phyloP scores from a whole-genome alignment of 176 grass and related monocot genomes.

The Panicum miliaceum region DNA sequence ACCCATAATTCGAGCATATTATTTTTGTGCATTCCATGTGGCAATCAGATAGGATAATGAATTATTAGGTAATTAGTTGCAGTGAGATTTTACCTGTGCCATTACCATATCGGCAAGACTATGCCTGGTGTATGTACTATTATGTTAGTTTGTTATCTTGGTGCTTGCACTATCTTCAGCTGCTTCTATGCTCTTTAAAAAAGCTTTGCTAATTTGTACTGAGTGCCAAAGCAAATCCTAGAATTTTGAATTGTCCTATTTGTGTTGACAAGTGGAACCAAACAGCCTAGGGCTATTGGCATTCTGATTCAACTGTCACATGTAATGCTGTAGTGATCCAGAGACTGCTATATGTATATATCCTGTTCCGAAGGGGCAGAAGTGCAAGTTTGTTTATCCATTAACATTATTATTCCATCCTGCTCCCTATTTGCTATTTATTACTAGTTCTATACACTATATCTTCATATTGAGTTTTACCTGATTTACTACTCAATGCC shows the following conservation, averaged over 20 bases:
- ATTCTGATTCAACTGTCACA: background rate
- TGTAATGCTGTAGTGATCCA: background rate
- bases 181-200: conserved; percentile 22
- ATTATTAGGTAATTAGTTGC: conserved; percentile 2
- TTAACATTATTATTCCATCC: conserved; percentile 16
- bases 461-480: conserved; percentile 31
- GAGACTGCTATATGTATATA: conserved; percentile 2
- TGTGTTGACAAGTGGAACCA: background rate
- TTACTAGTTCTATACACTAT: conserved; percentile 23
- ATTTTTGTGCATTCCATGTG: conserved; percentile 1
- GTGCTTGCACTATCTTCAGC: conserved; percentile 13
- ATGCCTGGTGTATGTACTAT: background rate
- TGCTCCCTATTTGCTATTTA: conserved; percentile 25
- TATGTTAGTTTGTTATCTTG: conserved; percentile 26
- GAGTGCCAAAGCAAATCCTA: background rate
- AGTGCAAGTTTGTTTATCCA: conserved; percentile 25
- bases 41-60: conserved; percentile 2
- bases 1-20: background rate
- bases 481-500: conserved; percentile 48
- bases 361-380: background rate
- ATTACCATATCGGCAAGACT: conserved; percentile 11
- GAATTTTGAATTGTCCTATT: background rate
- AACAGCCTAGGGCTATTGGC: background rate
- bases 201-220: background rate
- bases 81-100: conserved; percentile 13